Percentiles rank a stretch among this genome's conserved stretches.
Conservation (phyloP, 164 flowering plant genomes). For the Stephania japonica region DNA sequence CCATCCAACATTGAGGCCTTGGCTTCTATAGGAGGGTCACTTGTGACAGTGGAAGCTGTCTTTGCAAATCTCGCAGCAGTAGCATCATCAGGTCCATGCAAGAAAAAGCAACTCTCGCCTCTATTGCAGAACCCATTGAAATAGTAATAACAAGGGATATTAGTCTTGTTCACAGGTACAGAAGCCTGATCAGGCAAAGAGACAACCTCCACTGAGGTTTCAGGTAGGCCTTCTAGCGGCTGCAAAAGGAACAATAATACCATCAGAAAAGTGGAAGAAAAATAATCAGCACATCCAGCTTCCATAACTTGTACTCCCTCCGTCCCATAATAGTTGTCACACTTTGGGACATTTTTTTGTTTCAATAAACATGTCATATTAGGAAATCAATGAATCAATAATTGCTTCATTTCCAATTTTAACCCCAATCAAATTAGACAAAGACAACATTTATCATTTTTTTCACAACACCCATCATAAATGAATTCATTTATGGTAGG, state of each 20-base stretch:
- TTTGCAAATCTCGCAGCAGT: conserved; percentile 25
- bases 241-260: conserved; percentile 19
- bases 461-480: too few relatives aligned
- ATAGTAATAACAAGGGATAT: conserved; percentile 59
- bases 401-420: too few relatives aligned
- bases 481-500: too few relatives aligned
- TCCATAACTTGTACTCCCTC: neutral
- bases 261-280: neutral
- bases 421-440: too few relatives aligned
- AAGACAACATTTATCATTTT: too few relatives aligned
- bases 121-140: conserved; percentile 56
- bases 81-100: conserved; percentile 38
- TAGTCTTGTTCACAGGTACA: conserved; percentile 33
- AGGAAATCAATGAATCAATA: too few relatives aligned
- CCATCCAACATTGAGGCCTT: conserved; percentile 25
- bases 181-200: conserved; percentile 20
- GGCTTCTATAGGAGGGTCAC: conserved; percentile 23
- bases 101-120: conserved; percentile 59
- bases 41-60: conserved; percentile 13
- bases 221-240: conserved; percentile 53
- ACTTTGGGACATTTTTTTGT: too few relatives aligned
- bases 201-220: conserved; percentile 29
- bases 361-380: too few relatives aligned
- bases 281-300: neutral
- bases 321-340: too few relatives aligned